Conservation (phyloP, 495 filamentous ascomycete species). For the Hypoxylon subgilvum region DNA sequence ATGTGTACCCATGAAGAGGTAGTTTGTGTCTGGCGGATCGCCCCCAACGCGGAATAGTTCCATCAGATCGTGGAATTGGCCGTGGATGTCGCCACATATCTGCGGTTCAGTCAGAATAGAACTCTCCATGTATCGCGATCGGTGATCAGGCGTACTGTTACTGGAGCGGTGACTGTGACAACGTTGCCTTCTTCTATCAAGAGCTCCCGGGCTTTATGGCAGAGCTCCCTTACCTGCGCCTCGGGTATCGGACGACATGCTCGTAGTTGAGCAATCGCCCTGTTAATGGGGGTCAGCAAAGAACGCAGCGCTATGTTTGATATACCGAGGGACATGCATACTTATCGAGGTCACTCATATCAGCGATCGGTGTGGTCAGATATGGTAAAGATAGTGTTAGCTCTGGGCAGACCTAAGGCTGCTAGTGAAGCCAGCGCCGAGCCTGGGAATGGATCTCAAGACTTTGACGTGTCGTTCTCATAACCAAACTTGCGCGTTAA, state of each 20-base stretch:
- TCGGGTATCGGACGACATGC: constrained; percentile 97
- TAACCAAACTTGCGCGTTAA: constrained; percentile 20
- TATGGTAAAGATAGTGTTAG: neutral
- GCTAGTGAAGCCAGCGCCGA: neutral
- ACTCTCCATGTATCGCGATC: neutral
- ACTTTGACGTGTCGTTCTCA: constrained; percentile 13
- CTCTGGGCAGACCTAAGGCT: too few species aligned
- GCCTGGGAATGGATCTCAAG: constrained; percentile 1
- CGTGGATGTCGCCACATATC: constrained; percentile 99
- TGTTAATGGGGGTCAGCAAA: constrained; percentile 45
- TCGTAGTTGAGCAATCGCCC: constrained; percentile 91
- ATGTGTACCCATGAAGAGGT: constrained; percentile 87
- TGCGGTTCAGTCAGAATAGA: constrained; percentile 33
- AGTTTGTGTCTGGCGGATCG: constrained; percentile 95
- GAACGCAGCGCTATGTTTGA: neutral
- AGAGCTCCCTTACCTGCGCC: constrained; percentile 90
- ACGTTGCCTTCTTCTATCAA: constrained; percentile 98
- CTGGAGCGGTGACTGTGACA: constrained; percentile 91
- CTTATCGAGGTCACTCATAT: constrained; percentile 88
- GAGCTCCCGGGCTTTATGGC: constrained; percentile 95
- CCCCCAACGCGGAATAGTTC: constrained; percentile 96
- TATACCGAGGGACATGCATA: constrained; percentile 56
- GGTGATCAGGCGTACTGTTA: constrained; percentile 67
- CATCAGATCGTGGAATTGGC: constrained; percentile 98
- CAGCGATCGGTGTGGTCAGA: constrained; percentile 32